Evolutionary conservation across 331 rosid species (phyloP).

Genomic region (Pyrus hybrid): DNA sequence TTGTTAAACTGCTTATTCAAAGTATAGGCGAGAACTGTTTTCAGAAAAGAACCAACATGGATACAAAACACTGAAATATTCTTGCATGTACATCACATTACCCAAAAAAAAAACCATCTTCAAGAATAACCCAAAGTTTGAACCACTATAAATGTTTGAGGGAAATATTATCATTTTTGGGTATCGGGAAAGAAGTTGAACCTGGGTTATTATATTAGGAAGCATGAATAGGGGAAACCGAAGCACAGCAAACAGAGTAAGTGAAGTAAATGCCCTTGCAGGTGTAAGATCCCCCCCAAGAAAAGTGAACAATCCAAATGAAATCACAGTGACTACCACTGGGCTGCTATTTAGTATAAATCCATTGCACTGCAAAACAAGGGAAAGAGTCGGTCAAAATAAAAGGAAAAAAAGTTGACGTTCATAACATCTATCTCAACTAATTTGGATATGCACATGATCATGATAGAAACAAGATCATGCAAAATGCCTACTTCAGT

Average conservation of each 20-base stretch:
- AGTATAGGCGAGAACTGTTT: neutral
- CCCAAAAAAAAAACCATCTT: neutral
- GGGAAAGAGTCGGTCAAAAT: neutral
- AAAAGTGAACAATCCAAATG: conserved; percentile 86
- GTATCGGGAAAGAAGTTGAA: conserved; percentile 12
- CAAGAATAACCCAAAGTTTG: neutral
- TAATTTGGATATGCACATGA: neutral
- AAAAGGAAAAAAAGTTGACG: neutral
- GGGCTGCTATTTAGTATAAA: conserved; percentile 87
- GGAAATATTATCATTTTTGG: too few relatives aligned
- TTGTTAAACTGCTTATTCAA: neutral
- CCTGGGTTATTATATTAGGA: conserved; percentile 95
- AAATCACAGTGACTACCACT: conserved; percentile 83
- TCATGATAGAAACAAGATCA: neutral
- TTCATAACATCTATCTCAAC: neutral
- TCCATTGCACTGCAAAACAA: conserved; percentile 59
- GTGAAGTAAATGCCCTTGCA: conserved; percentile 91
- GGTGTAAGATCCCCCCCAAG: conserved; percentile 96
- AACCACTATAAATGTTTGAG: neutral
- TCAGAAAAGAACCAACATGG: neutral
- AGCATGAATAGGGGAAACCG: conserved; percentile 97
- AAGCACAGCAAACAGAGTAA: conserved; percentile 89
- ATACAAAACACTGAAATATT: neutral
- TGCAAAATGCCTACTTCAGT: neutral
- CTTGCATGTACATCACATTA: neutral